Conservation (phyloP, 2,329 filamentous ascomycete genomes). For the Bimuria novae-zelandiae region DNA sequence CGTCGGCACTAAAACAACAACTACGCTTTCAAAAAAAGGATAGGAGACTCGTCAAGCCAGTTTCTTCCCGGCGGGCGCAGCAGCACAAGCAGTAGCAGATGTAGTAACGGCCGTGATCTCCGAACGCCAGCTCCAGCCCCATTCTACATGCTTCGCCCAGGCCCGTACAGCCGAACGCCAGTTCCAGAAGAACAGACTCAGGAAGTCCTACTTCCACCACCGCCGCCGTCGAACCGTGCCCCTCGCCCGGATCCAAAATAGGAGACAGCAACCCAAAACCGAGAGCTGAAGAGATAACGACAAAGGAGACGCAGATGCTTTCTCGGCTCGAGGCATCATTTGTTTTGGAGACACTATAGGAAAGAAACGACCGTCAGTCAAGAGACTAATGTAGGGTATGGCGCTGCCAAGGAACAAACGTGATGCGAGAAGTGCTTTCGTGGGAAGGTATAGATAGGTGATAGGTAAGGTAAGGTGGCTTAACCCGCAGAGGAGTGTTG, state of each 20-base stretch:
- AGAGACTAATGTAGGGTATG: constrained; percentile 25
- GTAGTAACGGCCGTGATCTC: constrained; percentile 19
- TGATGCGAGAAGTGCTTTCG: constrained; percentile 13
- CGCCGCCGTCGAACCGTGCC: constrained; percentile 11
- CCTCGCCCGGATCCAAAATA: constrained; percentile 33
- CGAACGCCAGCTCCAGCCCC: constrained; percentile 34
- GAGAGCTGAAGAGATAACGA: constrained; percentile 34
- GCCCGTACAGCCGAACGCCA: constrained; percentile 32
- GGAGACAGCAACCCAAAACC: constrained; percentile 30
- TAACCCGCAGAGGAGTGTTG: constrained; percentile 33
- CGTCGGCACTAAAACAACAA: not conserved
- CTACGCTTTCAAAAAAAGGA: not conserved
- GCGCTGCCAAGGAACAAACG: constrained; percentile 18
- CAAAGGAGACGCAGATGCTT: constrained; percentile 37
- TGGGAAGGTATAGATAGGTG: constrained; percentile 12
- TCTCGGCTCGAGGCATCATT: constrained; percentile 12
- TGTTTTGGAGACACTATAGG: constrained; percentile 30
- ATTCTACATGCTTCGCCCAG: constrained; percentile 29
- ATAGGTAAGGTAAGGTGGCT: constrained; percentile 17
- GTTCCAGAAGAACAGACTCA: constrained; percentile 20
- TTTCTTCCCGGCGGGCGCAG: constrained; percentile 2
- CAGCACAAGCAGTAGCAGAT: constrained; percentile 5
- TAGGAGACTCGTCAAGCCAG: constrained; percentile 27
- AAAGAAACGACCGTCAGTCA: constrained; percentile 39
- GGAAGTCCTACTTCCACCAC: constrained; percentile 13